Evolutionary conservation across 2,329 filamentous ascomycete genomes (phyloP), one percentile per base, ranked within the genome.

Genomic region (Parascedosporium putredinis): DNA sequence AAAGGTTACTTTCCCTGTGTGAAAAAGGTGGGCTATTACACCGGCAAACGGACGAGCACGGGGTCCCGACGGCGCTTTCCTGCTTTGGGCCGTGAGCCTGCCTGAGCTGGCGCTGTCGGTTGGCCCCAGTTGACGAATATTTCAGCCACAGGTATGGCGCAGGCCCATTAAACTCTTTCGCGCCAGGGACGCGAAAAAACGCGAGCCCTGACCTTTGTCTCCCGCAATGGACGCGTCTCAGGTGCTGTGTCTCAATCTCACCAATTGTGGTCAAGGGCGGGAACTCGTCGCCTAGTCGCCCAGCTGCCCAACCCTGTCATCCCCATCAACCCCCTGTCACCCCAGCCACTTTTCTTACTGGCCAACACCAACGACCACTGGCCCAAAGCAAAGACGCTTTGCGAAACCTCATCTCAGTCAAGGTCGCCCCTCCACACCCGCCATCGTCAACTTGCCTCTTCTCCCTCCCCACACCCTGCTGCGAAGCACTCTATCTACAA

Each of bases 141-240:
- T 4, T 29, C 20, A n/a, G 42, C 42, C 42, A 27, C 42, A 45
- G n/a, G 1, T 34, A 49, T 51, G 52, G 53, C 50, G 27, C 44
- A 50, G 46, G 45, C 25, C 47, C 48, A 45, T 52, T 45, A 45
- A 45, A 45, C 42, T 4, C 18, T 8, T 16, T 29, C 42, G 24
- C 42, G 42, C 6, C 7, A n/a, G 4, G 1, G 42, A 45, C 42
- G 42, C 42, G 66, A 59, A 58, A 58, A 55, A 52, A 62, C 66
- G 65, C 62, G 42, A 45, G 22, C 14, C 42, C n/a, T 20, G 23
- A n/a, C n/a, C n/a, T n/a, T n/a, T n/a, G n/a, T n/a, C n/a, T n/a
- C n/a, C n/a, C n/a, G n/a, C n/a, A n/a, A n/a, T n/a, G n/a, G n/a
- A n/a, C n/a, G n/a, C n/a, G n/a, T n/a, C n/a, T n/a, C n/a, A n/a